Evolutionary conservation across 148 eudicot genomes (phyloP).

Genomic region (Cornus suecica): DNA sequence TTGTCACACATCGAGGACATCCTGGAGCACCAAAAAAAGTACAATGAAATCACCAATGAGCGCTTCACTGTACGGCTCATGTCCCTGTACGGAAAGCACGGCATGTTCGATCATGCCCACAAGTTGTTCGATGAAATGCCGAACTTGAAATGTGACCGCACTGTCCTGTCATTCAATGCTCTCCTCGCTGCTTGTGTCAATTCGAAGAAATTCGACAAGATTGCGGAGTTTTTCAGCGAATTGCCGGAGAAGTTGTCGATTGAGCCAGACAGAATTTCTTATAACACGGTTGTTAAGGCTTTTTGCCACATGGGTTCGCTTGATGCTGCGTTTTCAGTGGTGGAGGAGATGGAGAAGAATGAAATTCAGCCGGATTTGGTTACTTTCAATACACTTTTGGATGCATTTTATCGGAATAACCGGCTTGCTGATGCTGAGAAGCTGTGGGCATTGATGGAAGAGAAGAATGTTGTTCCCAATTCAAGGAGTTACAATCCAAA

Average conservation of each 20-base stretch:
- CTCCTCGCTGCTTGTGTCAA: slow-evolving; percentile 52
- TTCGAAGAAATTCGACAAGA: slow-evolving; percentile 34
- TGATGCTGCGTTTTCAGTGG: slow-evolving; percentile 28
- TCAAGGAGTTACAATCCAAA: slow-evolving; percentile 34
- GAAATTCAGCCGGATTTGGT: slow-evolving; percentile 33
- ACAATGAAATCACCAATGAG: slow-evolving; percentile 33
- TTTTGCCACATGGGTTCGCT: slow-evolving; percentile 35
- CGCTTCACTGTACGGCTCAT: slow-evolving; percentile 48
- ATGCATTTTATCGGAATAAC: slow-evolving; percentile 26
- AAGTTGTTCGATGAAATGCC: slow-evolving; percentile 82
- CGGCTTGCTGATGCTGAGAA: slow-evolving; percentile 39
- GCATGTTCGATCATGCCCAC: slow-evolving; percentile 54
- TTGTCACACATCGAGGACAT: slow-evolving; percentile 42
- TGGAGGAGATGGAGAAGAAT: slow-evolving; percentile 43
- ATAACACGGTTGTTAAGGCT: slow-evolving; percentile 34
- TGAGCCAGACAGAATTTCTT: slow-evolving; percentile 41
- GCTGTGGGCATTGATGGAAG: slow-evolving; percentile 43
- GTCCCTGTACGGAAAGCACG: slow-evolving; percentile 38
- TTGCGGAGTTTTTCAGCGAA: slow-evolving; percentile 33
- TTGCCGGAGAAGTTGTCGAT: slow-evolving; percentile 31
- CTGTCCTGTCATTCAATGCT: slow-evolving; percentile 53
- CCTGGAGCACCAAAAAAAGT: slow-evolving; percentile 52
- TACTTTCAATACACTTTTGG: slow-evolving; percentile 39
- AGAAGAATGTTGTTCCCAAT: slow-evolving; percentile 34
- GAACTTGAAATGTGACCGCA: slow-evolving; percentile 34